Evolutionary conservation across 805 yeast species (phyloP).

Genomic region (Barnettozyma sp.): DNA sequence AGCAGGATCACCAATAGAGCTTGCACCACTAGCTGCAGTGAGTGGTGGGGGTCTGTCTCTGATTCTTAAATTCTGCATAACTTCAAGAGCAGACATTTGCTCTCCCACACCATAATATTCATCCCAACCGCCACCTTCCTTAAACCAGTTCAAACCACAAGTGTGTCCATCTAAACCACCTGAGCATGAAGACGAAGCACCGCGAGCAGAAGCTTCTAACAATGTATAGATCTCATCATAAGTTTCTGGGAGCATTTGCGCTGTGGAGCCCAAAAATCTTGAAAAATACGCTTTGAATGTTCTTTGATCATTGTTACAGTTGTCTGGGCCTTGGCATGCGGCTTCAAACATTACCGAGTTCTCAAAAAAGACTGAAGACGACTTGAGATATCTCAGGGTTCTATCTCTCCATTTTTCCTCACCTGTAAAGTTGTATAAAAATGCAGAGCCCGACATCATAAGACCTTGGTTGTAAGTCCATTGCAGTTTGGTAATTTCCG

Average conservation of each 20-base stretch:
- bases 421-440: conserved; percentile 53
- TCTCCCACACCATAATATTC: conserved; percentile 64
- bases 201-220: conserved; percentile 49
- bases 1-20: conserved; percentile 53
- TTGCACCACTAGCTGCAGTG: conserved; percentile 56
- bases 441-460: conserved; percentile 63
- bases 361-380: conserved; percentile 52
- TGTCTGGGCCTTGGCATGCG: conserved; percentile 53
- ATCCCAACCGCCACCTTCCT: conserved; percentile 46
- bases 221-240: conserved; percentile 38
- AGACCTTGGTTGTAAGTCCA: conserved; percentile 77
- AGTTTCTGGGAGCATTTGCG: conserved; percentile 52
- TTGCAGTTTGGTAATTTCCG: conserved; percentile 43
- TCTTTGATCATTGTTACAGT: conserved; percentile 69
- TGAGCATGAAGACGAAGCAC: conserved; percentile 71
- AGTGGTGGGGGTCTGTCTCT: conserved; percentile 44
- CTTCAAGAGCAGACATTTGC: conserved; percentile 76
- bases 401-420: conserved; percentile 55
- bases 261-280: conserved; percentile 57
- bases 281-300: conserved; percentile 67
- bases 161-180: conserved; percentile 81
- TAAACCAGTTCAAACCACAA: conserved; percentile 72
- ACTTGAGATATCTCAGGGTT: conserved; percentile 39
- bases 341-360: conserved; percentile 56
- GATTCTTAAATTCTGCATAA: conserved; percentile 33